Percentiles rank a stretch among this genome's conserved stretches.
phyloP scores from a whole-genome alignment of 2,329 filamentous ascomycete species.

The Clarireedia sp. region DNA sequence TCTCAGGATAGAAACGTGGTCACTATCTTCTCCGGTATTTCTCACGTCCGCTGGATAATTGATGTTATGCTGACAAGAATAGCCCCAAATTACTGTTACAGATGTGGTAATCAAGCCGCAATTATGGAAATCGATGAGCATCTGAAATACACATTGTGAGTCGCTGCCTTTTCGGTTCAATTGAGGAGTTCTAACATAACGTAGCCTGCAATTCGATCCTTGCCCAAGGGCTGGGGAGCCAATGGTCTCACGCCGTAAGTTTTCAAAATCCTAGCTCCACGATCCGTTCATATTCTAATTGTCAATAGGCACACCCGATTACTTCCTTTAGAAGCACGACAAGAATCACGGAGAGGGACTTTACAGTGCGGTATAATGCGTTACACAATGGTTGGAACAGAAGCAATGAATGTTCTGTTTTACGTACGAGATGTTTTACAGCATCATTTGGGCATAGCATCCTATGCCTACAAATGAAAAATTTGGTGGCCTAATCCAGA shows the following conservation, averaged over 20 bases:
- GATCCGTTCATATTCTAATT: constrained; percentile 9
- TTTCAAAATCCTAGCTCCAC: neutral
- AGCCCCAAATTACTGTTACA: constrained; percentile 95
- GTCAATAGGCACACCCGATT: constrained; percentile 71
- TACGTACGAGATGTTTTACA: constrained; percentile 16
- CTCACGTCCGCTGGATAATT: neutral
- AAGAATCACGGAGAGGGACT: constrained; percentile 6
- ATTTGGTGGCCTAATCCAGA: constrained; percentile 8
- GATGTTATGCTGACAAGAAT: constrained; percentile 25
- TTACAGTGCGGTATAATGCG: constrained; percentile 7
- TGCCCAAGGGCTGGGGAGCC: constrained; percentile 96
- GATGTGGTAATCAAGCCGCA: constrained; percentile 98
- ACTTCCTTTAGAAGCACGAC: constrained; percentile 71
- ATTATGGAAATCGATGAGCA: constrained; percentile 99
- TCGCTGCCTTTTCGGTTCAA: constrained; percentile 25
- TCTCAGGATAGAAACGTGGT: constrained; percentile 97
- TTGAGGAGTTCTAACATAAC: constrained; percentile 23
- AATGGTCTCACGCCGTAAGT: constrained; percentile 88
- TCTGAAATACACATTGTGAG: constrained; percentile 98
- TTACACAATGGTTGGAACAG: constrained; percentile 11
- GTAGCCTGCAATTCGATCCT: constrained; percentile 95
- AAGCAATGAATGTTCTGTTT: constrained; percentile 21
- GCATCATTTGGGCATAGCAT: constrained; percentile 13
- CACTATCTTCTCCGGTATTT: constrained; percentile 89
- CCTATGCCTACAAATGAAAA: constrained; percentile 6